Base-by-base conservation (phyloP, 2,329 filamentous ascomycete genomes). In the Cordyceps cicadae region DNA sequence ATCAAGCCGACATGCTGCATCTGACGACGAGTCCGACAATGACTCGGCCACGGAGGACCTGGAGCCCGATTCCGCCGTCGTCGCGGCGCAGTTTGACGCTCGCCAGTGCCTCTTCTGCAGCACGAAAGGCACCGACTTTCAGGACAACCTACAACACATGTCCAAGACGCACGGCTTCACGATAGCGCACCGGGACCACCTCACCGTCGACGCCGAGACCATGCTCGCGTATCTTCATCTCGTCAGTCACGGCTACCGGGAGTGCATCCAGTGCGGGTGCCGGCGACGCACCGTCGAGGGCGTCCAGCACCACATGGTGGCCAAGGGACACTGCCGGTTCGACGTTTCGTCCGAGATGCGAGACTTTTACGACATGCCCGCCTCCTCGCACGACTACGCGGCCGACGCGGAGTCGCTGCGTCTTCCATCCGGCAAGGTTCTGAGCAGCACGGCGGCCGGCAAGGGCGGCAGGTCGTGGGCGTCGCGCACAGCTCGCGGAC, bases 201-300 rank as follows among this genome's bases (percentile, higher is more conserved):
- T 84, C 1, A 64, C 71, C 0, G 76, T 81, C 4, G 77, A 82
- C 46, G 62, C 76, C 1, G 76, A 77, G 49, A 76, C 77, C 0
- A 67, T 84, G 1, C 67, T 82, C 14, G 65, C 69, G 24, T 82
- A 82, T 56, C 67, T 83, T 0, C 74, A 78, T 60, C 71, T 81
- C 4, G 69, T 83, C 54, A 76, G 83, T 24, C 76, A 72, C n/a
- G 74, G 69, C 0, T 81, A 80, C 61, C 70, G 71, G 37, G 79
- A 82, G 66, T 84, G 81, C 62, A 72, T 84, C 32, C 73, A 73
- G 19, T 84, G 81, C 64, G 76, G 76, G 0, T 76, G 72, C 4
- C 70, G 74, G 39, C 73, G 77, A 34, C 67, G 67, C 2, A 78
- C 76, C 0, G 69, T 73, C 0, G 71, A 79, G 55, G 81, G 74